Conservation (phyloP, 768 basidiomycete species). For the Lentinula guzmanii region DNA sequence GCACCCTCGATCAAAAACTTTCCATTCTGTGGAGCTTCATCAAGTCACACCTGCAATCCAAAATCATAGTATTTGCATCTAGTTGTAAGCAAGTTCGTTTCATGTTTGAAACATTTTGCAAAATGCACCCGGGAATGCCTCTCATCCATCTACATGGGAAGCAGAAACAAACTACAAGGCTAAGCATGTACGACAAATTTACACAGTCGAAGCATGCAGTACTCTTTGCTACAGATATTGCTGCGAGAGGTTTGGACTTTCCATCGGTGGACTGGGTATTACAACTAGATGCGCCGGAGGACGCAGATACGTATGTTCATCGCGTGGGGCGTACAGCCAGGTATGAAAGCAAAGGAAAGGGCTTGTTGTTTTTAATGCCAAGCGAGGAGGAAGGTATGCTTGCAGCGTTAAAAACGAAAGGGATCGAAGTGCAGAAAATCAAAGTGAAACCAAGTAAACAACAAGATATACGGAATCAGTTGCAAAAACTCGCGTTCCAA, state of each 20-base stretch:
- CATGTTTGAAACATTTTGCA: slow-evolving; percentile 91
- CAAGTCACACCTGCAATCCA: slow-evolving; percentile 86
- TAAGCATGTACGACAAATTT: slow-evolving; percentile 82
- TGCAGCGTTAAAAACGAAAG: slow-evolving; percentile 62
- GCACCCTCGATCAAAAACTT: slow-evolving; percentile 81
- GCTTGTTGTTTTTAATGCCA: slow-evolving; percentile 74
- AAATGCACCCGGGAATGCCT: slow-evolving; percentile 90
- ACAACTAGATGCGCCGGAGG: slow-evolving; percentile 94
- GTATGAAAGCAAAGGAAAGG: slow-evolving; percentile 87
- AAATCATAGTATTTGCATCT: slow-evolving; percentile 91
- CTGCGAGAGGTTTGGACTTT: slow-evolving; percentile 94
- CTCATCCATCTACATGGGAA: slow-evolving; percentile 95
- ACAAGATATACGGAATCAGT: slow-evolving; percentile 74
- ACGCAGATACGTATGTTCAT: slow-evolving; percentile 96
- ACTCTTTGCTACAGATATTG: slow-evolving; percentile 93
- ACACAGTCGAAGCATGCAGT: slow-evolving; percentile 76
- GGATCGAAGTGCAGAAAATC: slow-evolving; percentile 67
- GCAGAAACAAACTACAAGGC: slow-evolving; percentile 88
- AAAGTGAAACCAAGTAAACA: slow-evolving; percentile 88
- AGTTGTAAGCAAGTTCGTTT: slow-evolving; percentile 97
- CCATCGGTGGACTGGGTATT: slow-evolving; percentile 96
- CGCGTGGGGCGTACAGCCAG: slow-evolving; percentile 93
- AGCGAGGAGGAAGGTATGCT: slow-evolving; percentile 94
- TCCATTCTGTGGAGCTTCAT: slow-evolving; percentile 93
- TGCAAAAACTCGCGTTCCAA: slow-evolving; percentile 91